These are phyloP conservation scores for Thymus quinquecostatus DNA, from an alignment of 257 asterid species.

Conservation along the genomic window DNA sequence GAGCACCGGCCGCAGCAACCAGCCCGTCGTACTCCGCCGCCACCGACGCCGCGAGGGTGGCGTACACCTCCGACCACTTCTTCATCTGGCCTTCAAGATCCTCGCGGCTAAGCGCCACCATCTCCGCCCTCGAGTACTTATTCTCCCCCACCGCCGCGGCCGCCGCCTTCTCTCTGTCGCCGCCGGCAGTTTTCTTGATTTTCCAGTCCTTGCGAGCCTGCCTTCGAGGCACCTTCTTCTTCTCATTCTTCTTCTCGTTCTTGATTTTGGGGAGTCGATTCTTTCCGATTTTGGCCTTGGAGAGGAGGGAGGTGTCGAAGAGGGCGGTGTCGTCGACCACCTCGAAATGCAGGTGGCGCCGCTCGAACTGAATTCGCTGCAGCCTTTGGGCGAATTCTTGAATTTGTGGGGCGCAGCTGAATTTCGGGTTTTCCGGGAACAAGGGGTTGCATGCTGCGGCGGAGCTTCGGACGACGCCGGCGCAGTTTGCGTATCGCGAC, in stretches of 20 bases:
- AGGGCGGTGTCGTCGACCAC: slow-evolving; percentile 48
- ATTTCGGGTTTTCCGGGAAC: neutral
- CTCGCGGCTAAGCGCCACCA: slow-evolving; percentile 51
- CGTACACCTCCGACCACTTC: slow-evolving; percentile 59
- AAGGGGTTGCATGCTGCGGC: neutral
- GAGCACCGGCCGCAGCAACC: neutral
- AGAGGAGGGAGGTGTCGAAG: slow-evolving; percentile 26
- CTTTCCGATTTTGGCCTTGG: neutral
- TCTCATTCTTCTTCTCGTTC: neutral
- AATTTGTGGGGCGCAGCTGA: neutral
- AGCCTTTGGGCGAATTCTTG: slow-evolving; percentile 20
- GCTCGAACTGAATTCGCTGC: slow-evolving; percentile 6
- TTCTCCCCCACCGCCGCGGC: neutral
- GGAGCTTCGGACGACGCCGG: neutral
- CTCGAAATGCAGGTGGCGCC: slow-evolving; percentile 32
- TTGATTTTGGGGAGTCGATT: slow-evolving; percentile 11
- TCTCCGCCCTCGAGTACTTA: slow-evolving; percentile 48
- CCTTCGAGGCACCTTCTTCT: slow-evolving; percentile 32
- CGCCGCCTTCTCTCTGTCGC: neutral
- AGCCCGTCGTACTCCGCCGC: slow-evolving; percentile 60
- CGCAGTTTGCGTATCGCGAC: neutral
- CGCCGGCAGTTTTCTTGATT: slow-evolving; percentile 14
- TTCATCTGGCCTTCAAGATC: slow-evolving; percentile 48
- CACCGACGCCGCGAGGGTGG: slow-evolving; percentile 48
- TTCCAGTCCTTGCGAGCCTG: slow-evolving; percentile 25